phyloP scores from a whole-genome alignment of 805 yeast genomes.

The Starmerella sp. region DNA sequence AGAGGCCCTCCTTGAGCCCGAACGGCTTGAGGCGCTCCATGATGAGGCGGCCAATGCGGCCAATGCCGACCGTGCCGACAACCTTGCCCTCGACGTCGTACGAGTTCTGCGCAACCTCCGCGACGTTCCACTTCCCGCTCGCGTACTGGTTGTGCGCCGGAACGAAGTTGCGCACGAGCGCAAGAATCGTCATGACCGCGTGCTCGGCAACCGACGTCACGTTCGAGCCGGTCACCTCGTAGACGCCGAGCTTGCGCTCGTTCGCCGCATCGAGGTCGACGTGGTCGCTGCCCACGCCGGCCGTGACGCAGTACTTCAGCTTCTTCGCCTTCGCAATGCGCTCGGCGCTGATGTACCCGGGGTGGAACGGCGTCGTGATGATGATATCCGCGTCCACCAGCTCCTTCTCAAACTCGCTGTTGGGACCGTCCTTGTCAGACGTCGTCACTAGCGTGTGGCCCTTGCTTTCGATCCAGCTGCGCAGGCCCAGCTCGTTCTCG shows the following conservation, averaged over 20 bases:
- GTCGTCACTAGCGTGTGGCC: conserved; percentile 63
- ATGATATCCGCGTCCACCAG: conserved; percentile 64
- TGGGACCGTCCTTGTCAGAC: conserved; percentile 53
- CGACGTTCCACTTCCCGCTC: conserved; percentile 61
- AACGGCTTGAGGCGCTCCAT: conserved; percentile 61
- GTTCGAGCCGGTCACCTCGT: conserved; percentile 76
- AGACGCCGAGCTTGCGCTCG: conserved; percentile 51
- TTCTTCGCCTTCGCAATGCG: conserved; percentile 60
- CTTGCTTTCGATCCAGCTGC: conserved; percentile 48
- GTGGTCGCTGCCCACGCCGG: conserved; percentile 81
- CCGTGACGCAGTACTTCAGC: conserved; percentile 59
- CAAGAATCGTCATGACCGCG: conserved; percentile 60
- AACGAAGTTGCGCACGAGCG: conserved; percentile 62
- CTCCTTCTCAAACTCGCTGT: conserved; percentile 49
- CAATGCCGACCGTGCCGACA: conserved; percentile 71
- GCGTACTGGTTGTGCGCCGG: conserved; percentile 63
- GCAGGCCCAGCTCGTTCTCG: conserved; percentile 66
- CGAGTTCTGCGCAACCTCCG: conserved; percentile 60
- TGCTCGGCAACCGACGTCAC: conserved; percentile 76
- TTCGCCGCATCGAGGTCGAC: conserved; percentile 61
- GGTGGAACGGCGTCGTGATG: conserved; percentile 76
- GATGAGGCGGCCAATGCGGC: conserved; percentile 69
- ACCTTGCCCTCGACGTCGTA: conserved; percentile 68
- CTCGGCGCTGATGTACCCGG: conserved; percentile 59
- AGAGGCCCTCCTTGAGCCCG: conserved; percentile 53